These are phyloP conservation scores for Cladosporium sp. DNA, from an alignment of 2,329 filamentous ascomycete species.

Conservation along the genomic window DNA sequence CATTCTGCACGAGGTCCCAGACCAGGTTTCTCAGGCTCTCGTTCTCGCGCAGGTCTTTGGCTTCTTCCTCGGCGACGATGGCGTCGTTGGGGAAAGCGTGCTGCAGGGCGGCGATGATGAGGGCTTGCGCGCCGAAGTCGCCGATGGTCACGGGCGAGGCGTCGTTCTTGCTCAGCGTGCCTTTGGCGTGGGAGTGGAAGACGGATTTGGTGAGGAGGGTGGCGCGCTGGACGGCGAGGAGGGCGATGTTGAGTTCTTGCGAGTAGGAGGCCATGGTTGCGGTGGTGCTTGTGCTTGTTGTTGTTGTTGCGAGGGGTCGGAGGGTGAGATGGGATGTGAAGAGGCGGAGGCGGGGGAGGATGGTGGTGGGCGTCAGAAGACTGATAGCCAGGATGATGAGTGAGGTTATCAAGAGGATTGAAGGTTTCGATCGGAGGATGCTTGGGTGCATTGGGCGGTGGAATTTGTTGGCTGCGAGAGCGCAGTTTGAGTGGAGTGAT, in stretches of 20 bases:
- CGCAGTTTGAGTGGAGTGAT: neutral
- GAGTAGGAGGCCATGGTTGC: conserved; percentile 52
- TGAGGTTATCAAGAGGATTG: conserved; percentile 14
- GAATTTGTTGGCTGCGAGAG: neutral
- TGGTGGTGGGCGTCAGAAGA: conserved; percentile 34
- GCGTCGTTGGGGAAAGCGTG: conserved; percentile 86
- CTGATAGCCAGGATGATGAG: conserved; percentile 39
- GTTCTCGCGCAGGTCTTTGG: conserved; percentile 71
- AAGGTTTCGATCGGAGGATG: neutral
- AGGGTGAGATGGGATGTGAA: conserved; percentile 29
- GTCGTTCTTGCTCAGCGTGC: conserved; percentile 90
- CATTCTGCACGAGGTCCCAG: conserved; percentile 75
- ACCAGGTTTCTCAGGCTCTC: conserved; percentile 66
- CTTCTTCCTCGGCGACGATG: conserved; percentile 94
- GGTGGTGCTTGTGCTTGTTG: conserved; percentile 16
- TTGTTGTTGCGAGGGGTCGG: conserved; percentile 9
- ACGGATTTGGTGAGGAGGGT: conserved; percentile 71
- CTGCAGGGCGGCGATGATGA: conserved; percentile 87
- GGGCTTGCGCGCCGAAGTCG: conserved; percentile 94
- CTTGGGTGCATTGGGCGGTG: conserved; percentile 5
- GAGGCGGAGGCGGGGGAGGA: conserved; percentile 40
- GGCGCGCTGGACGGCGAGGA: conserved; percentile 84
- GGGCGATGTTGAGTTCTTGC: conserved; percentile 75
- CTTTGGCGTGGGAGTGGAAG: conserved; percentile 86
- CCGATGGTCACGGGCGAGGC: conserved; percentile 95